Evolutionary conservation across 192 early-diverging fungal genomes (phyloP).

Genomic region (Anaeromyces robustus): DNA sequence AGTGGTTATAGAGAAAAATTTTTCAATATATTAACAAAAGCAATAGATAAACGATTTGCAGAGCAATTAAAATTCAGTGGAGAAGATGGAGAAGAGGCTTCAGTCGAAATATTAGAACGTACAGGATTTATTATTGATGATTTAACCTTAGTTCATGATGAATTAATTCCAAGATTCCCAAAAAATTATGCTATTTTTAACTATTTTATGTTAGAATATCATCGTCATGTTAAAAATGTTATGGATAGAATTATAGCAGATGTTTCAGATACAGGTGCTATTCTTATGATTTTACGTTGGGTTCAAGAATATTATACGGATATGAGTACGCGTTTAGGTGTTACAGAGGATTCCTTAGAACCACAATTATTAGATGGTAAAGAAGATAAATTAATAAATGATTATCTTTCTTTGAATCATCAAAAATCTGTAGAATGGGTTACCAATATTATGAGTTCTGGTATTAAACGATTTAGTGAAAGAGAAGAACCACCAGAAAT

Average conservation of each 20-base stretch:
- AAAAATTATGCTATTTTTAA: constrained; percentile 88
- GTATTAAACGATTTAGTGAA: constrained; percentile 61
- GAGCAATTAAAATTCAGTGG: constrained; percentile 22
- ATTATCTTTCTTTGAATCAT: constrained; percentile 81
- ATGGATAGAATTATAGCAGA: constrained; percentile 53
- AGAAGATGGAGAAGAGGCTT: constrained; percentile 40
- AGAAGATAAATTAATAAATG: constrained; percentile 74
- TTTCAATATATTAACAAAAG: constrained; percentile 56
- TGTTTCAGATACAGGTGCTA: constrained; percentile 69
- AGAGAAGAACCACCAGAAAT: constrained; percentile 55
- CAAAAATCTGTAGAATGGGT: constrained; percentile 83
- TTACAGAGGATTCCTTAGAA: constrained; percentile 73
- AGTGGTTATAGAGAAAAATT: constrained; percentile 55
- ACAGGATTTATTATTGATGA: constrained; percentile 79
- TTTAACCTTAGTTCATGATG: constrained; percentile 73
- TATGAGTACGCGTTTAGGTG: constrained; percentile 74
- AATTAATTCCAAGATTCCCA: constrained; percentile 74
- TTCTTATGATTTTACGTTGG: constrained; percentile 73
- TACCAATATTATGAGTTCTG: constrained; percentile 69
- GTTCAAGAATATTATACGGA: constrained; percentile 78
- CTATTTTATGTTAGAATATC: constrained; percentile 89
- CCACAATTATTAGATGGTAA: constrained; percentile 83
- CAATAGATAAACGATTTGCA: constrained; percentile 47
- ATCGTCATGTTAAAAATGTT: constrained; percentile 72
- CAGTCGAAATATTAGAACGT: constrained; percentile 38